Evolutionary conservation across 768 basidiomycete genomes (phyloP).

Genomic region (Hygrocybe coccinea): DNA sequence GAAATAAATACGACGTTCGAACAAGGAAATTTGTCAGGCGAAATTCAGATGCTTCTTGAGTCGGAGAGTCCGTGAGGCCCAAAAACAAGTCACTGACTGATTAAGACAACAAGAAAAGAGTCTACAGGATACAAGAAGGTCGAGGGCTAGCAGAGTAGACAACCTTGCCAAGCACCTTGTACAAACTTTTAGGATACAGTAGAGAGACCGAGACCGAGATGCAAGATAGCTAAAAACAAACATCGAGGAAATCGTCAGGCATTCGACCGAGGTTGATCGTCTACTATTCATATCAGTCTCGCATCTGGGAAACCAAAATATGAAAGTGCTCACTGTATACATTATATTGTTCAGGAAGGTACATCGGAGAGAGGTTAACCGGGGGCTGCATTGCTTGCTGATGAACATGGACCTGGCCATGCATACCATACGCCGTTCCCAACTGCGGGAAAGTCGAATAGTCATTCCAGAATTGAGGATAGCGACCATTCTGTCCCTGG

Average conservation of each 20-base stretch:
- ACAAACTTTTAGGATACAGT: neutral
- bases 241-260: neutral
- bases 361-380: constrained; percentile 1
- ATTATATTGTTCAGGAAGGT: constrained; percentile 11
- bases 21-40: too few species aligned
- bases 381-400: neutral
- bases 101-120: neutral
- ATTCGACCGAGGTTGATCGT: neutral
- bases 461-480: constrained; percentile 55
- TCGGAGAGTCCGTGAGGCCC: too few species aligned
- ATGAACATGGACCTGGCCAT: neutral
- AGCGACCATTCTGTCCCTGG: constrained; percentile 24
- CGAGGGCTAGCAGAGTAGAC: neutral
- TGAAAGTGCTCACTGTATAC: constrained; percentile 6
- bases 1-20: too few species aligned
- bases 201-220: neutral
- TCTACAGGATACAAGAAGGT: neutral
- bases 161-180: neutral
- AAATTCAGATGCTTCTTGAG: too few species aligned
- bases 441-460: constrained; percentile 50
- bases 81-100: too few species aligned
- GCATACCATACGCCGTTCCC: constrained; percentile 35
- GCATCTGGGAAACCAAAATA: neutral
- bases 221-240: neutral
- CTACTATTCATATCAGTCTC: neutral